Percentiles rank a stretch among this genome's conserved stretches.
These are phyloP conservation scores for Kingdonia uniflora DNA, from an alignment of 164 flowering plant species.

Conservation along the genomic window DNA sequence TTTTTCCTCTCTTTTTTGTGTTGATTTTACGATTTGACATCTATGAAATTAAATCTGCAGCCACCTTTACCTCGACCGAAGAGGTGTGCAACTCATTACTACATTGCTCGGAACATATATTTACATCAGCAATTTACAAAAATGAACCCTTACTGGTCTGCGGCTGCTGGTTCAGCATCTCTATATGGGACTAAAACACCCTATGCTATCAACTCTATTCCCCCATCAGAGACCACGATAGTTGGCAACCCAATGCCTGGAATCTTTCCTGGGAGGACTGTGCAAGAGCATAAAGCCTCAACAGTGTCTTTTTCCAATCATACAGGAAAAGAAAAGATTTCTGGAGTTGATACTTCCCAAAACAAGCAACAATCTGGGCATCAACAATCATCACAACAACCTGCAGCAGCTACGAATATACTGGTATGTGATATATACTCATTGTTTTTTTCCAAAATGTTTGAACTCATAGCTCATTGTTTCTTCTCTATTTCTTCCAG, in stretches of 20 bases:
- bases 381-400: constrained; percentile 59
- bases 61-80: constrained; percentile 64
- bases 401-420: constrained; percentile 17
- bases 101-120: constrained; percentile 66
- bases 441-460: background rate
- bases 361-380: constrained; percentile 57
- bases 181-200: constrained; percentile 65
- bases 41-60: constrained; percentile 24
- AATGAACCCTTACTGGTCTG: constrained; percentile 83
- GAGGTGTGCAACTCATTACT: constrained; percentile 88
- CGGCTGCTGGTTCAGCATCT: constrained; percentile 56
- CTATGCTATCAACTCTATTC: constrained; percentile 53
- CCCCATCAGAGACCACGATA: constrained; percentile 36
- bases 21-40: background rate
- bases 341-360: constrained; percentile 43
- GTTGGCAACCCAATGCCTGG: constrained; percentile 29
- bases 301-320: constrained; percentile 9
- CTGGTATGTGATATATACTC: background rate
- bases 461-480: background rate
- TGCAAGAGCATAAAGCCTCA: constrained; percentile 50
- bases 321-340: constrained; percentile 41
- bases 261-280: constrained; percentile 29
- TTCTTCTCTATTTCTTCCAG: constrained; percentile 25
- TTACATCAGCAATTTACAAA: constrained; percentile 60
- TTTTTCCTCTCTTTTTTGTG: background rate